These are phyloP conservation scores for Omphalea diandra DNA, from an alignment of 441 rosid genomes.

Conservation along the genomic window DNA sequence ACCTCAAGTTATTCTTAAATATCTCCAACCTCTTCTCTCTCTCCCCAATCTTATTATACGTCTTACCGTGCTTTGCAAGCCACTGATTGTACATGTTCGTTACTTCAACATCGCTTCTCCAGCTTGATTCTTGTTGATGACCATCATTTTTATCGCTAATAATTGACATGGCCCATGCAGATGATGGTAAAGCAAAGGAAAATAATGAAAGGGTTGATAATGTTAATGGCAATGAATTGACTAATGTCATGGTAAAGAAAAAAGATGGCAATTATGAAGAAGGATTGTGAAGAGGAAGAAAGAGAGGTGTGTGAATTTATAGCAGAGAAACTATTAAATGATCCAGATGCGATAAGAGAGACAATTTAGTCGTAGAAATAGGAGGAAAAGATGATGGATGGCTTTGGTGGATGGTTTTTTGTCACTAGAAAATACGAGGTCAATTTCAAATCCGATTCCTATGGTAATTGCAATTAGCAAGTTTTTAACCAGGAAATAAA, in stretches of 20 bases:
- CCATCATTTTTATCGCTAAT: conserved; percentile 52
- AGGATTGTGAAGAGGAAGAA: not conserved
- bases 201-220: conserved; percentile 29
- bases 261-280: no score
- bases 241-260: conserved; percentile 15
- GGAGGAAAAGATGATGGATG: no score
- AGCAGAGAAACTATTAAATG: no score
- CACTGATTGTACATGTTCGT: conserved; percentile 57
- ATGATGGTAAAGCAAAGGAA: conserved; percentile 40
- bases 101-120: conserved; percentile 60
- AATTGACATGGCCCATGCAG: conserved; percentile 67
- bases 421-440: conserved; percentile 11
- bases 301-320: not conserved
- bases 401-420: not conserved
- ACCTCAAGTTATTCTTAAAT: conserved; percentile 70
- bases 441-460: not conserved
- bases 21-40: conserved; percentile 63
- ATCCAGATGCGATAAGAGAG: no score
- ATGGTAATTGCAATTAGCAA: not conserved
- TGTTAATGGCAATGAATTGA: not conserved
- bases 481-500: no score
- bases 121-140: conserved; percentile 24
- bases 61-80: conserved; percentile 66
- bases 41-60: conserved; percentile 55
- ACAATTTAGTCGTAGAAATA: not conserved